phyloP scores from a whole-genome alignment of 1,284 basidiomycete genomes.

The Leucoagaricus sp. region DNA sequence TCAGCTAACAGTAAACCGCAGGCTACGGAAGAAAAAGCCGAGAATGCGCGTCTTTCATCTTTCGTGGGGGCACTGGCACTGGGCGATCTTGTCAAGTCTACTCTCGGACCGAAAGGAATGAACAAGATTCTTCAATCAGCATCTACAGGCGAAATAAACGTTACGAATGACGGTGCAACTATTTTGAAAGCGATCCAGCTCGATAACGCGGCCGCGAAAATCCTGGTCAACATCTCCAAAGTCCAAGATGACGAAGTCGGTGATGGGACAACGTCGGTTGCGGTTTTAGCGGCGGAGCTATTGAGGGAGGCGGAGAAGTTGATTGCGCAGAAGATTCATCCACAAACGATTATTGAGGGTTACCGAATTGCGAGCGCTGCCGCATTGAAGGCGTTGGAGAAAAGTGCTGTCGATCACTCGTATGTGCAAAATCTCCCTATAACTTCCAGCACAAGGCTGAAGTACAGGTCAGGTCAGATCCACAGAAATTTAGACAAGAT shows the following conservation, averaged over 20 bases:
- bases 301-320: constrained; percentile 96
- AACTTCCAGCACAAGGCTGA: background rate
- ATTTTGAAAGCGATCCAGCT: constrained; percentile 97
- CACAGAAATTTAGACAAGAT: constrained; percentile 81
- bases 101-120: constrained; percentile 74
- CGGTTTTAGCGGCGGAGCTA: constrained; percentile 91
- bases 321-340: constrained; percentile 92
- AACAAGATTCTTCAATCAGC: constrained; percentile 94
- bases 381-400: constrained; percentile 85
- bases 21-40: constrained; percentile 98
- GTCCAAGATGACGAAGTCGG: constrained; percentile 99
- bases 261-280: constrained; percentile 95
- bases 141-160: constrained; percentile 91
- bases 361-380: constrained; percentile 91
- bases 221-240: constrained; percentile 99
- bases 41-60: constrained; percentile 92
- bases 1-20: constrained; percentile 40
- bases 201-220: constrained; percentile 99
- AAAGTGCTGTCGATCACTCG: constrained; percentile 84
- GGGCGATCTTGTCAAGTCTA: background rate
- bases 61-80: background rate
- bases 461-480: constrained; percentile 57
- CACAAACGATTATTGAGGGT: constrained; percentile 99
- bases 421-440: constrained; percentile 38
- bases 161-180: constrained; percentile 99